Evolutionary conservation across 768 basidiomycete species (phyloP).

Genomic region (Fibroporia radiculosa): DNA sequence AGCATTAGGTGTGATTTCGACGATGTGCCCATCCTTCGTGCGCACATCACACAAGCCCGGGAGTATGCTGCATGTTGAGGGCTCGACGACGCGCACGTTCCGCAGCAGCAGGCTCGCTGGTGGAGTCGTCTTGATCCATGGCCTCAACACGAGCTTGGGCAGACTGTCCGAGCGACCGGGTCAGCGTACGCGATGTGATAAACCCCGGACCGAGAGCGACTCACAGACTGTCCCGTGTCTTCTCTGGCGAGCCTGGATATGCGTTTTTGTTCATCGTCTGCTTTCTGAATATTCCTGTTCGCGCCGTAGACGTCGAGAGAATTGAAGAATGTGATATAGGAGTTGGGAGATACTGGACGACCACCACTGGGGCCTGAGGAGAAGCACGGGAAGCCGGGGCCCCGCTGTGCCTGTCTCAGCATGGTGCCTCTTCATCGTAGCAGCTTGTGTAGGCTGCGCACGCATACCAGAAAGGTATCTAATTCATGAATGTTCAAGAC

Average conservation of each 20-base stretch:
- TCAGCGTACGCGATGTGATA: neutral
- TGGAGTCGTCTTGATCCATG: conserved; percentile 23
- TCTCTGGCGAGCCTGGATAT: conserved; percentile 14
- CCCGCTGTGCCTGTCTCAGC: too few species aligned
- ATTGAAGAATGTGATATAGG: too few species aligned
- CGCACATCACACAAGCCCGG: conserved; percentile 21
- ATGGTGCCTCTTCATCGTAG: too few species aligned
- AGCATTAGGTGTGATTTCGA: conserved; percentile 13
- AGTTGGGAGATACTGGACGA: too few species aligned
- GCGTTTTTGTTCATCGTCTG: neutral
- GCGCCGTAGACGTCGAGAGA: too few species aligned
- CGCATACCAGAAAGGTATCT: too few species aligned
- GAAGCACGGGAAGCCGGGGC: too few species aligned
- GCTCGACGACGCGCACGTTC: conserved; percentile 29
- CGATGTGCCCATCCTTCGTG: conserved; percentile 23
- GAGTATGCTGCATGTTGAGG: conserved; percentile 18
- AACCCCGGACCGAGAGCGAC: neutral
- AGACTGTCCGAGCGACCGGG: conserved; percentile 10
- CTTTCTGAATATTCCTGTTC: too few species aligned
- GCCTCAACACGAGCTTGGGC: conserved; percentile 25
- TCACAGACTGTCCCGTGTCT: conserved; percentile 13
- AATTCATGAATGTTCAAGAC: too few species aligned
- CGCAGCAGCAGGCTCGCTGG: conserved; percentile 22
- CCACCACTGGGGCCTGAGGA: too few species aligned
- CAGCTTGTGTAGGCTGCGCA: too few species aligned